Base-by-base conservation (phyloP, 2,329 filamentous ascomycete species). In the Colletotrichum cordylinicola region DNA sequence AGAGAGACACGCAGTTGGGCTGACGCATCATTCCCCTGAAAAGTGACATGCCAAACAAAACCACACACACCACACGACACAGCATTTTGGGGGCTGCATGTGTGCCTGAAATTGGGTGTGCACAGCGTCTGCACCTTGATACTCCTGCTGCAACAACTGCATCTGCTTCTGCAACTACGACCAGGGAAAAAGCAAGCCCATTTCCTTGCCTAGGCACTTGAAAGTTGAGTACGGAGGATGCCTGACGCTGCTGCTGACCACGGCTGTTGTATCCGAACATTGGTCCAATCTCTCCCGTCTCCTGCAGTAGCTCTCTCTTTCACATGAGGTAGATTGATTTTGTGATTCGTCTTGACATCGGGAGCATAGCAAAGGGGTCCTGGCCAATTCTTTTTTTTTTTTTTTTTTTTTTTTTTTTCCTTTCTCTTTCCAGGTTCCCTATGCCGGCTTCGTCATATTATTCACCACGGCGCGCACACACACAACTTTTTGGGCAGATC, bases 331-430 rank as follows among this genome's bases (percentile, higher is more conserved):
- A 48, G 48, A 66, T 48, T 48, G 39, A 18, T 12, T 60, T 72
- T 71, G 37, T 55, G 55, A 37, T 62, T 64, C 60, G 52, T 37
- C 29, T 60, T 72, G 66, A 69, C 37, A 69, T 31, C 52, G 43
- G 67, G 60, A 66, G 52, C 68, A 72, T 37, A 48, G 68, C 68
- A 60, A 72, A 74, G 52, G 52, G 61, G 67, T 61, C 61, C 68
- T 52, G 61, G 18, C 58, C 66, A 68, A 58, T 21, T 52, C 8
- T 62, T n/a, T 43, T 29, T 31, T 52, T 13, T 62, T n/a, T 35
- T 24, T 31, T 18, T 56, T 37, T 21, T 5, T 27, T 60, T 29
- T 33, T 61, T 10, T 21, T 0, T 24, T 4, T 24, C n/a, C n/a
- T 24, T 24, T 24, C 24, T 24, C 2, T 21, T 21, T 12, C n/a